Percentiles rank a stretch among this genome's conserved stretches.
These are phyloP conservation scores for Calocybe indica DNA, from an alignment of 768 basidiomycete species.

Conservation along the genomic window DNA sequence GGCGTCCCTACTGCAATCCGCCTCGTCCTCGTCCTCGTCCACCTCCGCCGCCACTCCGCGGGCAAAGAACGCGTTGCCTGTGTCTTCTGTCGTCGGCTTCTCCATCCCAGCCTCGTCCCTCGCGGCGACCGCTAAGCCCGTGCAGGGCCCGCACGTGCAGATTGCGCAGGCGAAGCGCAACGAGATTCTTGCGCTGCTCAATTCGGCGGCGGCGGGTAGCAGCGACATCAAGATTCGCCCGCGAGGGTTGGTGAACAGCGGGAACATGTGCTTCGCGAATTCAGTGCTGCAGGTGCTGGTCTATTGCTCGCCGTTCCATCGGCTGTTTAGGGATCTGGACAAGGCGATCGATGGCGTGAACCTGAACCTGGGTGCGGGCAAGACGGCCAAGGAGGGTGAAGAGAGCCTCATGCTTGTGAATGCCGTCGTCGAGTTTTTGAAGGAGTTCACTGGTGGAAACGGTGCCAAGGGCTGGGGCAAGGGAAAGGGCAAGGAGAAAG, in stretches of 20 bases:
- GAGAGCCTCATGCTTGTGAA: conserved; percentile 52
- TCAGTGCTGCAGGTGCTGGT: conserved; percentile 87
- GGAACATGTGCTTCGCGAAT: conserved; percentile 98
- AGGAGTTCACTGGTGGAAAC: conserved; percentile 52
- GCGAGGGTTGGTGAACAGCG: conserved; percentile 86
- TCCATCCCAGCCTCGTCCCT: conserved; percentile 54
- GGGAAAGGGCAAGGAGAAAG: conserved; percentile 31
- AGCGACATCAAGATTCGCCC: conserved; percentile 37
- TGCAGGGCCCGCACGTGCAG: conserved; percentile 14
- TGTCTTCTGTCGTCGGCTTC: conserved; percentile 67
- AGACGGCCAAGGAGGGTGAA: conserved; percentile 19
- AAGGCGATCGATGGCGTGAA: conserved; percentile 35
- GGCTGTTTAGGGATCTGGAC: conserved; percentile 68
- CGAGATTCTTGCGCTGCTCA: conserved; percentile 50
- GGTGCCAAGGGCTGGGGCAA: conserved; percentile 20
- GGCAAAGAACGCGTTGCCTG: conserved; percentile 48
- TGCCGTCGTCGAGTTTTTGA: conserved; percentile 68
- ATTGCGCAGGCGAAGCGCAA: conserved; percentile 33
- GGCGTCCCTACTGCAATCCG: conserved; percentile 62
- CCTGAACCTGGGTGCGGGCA: conserved; percentile 16
- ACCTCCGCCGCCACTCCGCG: conserved; percentile 27
- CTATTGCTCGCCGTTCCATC: conserved; percentile 84
- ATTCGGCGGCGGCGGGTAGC: conserved; percentile 1
- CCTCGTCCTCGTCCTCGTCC: conserved; percentile 28
- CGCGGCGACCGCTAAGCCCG: conserved; percentile 4